Percentiles rank a stretch among this genome's conserved stretches.
These are phyloP conservation scores for Gardenia jasminoides DNA, from an alignment of 257 asterid genomes.

Conservation along the genomic window DNA sequence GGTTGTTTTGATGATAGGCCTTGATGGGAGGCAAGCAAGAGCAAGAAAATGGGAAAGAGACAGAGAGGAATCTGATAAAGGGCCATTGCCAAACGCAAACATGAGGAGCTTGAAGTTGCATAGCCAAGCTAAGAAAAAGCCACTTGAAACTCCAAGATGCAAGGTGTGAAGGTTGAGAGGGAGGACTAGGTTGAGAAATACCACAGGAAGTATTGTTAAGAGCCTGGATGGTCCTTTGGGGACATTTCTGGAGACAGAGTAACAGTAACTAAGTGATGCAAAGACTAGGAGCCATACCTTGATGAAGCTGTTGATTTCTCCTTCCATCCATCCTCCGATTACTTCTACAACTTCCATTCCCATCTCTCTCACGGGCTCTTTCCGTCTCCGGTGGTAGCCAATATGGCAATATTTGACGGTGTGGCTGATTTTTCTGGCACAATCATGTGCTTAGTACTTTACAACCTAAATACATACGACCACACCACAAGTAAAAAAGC, in stretches of 20 bases:
- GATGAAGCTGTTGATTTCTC: slow-evolving; percentile 39
- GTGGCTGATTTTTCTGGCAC: not conserved
- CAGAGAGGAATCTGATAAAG: slow-evolving; percentile 30
- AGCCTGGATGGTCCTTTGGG: slow-evolving; percentile 27
- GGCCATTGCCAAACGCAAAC: slow-evolving; percentile 37
- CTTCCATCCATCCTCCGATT: slow-evolving; percentile 27
- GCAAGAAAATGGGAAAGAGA: slow-evolving; percentile 9
- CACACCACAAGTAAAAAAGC: no score
- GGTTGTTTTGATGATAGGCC: not conserved
- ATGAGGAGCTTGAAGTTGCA: slow-evolving; percentile 46
- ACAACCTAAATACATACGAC: no score
- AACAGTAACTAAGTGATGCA: slow-evolving; percentile 36
- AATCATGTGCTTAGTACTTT: no score
- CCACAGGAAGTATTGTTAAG: slow-evolving; percentile 26
- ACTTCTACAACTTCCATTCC: slow-evolving; percentile 7
- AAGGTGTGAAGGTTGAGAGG: slow-evolving; percentile 42
- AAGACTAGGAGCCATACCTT: slow-evolving; percentile 35
- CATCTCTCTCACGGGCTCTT: not conserved
- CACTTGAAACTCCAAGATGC: slow-evolving; percentile 40
- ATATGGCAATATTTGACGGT: not conserved
- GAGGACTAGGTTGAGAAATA: slow-evolving; percentile 35
- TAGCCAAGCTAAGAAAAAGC: slow-evolving; percentile 47
- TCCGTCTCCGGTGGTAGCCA: not conserved
- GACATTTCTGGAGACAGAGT: slow-evolving; percentile 21
- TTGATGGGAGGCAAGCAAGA: slow-evolving; percentile 18